These are phyloP conservation scores for Forsythia suspensa DNA, from an alignment of 257 asterid species.

Conservation along the genomic window DNA sequence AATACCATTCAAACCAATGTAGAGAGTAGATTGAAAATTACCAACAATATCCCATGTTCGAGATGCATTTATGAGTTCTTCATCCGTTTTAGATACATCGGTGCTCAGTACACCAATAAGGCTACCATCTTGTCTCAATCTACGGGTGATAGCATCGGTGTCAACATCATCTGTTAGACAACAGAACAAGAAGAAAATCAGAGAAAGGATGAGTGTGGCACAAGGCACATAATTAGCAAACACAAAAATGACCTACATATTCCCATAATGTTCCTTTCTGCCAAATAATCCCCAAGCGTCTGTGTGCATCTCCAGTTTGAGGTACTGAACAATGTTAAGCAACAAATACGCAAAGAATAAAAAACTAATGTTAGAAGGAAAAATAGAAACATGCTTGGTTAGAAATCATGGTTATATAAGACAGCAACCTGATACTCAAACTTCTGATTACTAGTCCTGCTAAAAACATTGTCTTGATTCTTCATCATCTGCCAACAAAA, in stretches of 20 bases:
- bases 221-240: slow-evolving; percentile 8
- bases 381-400: slow-evolving; percentile 3
- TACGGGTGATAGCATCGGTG: slow-evolving; percentile 94
- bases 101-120: slow-evolving; percentile 95
- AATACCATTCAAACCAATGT: neutral
- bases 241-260: slow-evolving; percentile 61
- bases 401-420: neutral
- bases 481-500: slow-evolving; percentile 62
- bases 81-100: slow-evolving; percentile 68
- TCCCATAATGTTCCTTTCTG: slow-evolving; percentile 87
- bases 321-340: slow-evolving; percentile 51
- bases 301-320: slow-evolving; percentile 85
- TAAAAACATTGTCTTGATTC: slow-evolving; percentile 84
- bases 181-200: slow-evolving; percentile 20
- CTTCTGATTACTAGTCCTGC: slow-evolving; percentile 88
- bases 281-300: slow-evolving; percentile 87
- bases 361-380: slow-evolving; percentile 3
- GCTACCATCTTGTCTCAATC: slow-evolving; percentile 90
- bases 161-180: slow-evolving; percentile 79
- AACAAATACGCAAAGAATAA: slow-evolving; percentile 16
- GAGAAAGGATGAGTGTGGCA: slow-evolving; percentile 12
- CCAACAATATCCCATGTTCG: slow-evolving; percentile 86
- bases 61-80: slow-evolving; percentile 78
- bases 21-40: slow-evolving; percentile 23
- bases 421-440: slow-evolving; percentile 75